Base-by-base conservation (phyloP, 1,284 basidiomycete species). In the Vanrija humicola region DNA sequence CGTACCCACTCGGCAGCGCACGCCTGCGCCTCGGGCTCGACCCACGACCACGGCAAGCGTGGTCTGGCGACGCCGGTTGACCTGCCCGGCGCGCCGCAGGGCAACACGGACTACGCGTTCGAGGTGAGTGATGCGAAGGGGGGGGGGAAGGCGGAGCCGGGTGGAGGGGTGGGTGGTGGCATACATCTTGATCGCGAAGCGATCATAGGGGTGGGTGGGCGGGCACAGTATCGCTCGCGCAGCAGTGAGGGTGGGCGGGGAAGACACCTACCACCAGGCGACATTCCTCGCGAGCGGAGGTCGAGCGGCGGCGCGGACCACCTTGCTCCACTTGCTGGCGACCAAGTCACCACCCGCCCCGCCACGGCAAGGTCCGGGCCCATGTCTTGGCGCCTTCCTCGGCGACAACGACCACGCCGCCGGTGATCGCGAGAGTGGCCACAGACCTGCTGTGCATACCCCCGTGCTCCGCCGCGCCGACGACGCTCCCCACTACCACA, bases 71-170 rank as follows among this genome's bases (percentile, higher is more conserved):
- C 89, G 1, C 93, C 93, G 25, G 85, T 90, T 14, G 83, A 90
- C 52, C 67, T 76, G 5, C 79, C 86, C 9, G 64, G 64, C 12
- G 66, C 67, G 46, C 69, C 66, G 34, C 66, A 66, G 4, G 72
- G 75, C 1, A 81, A 91, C 75, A 91, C 88, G 71, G 94, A 98
- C 77, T 98, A 97, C 74, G 94, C 94, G 0, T 98, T 97, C 68
- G 94, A 98, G 82, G 90, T 87, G 64, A 54, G 77, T 70, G 34
- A 34, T 5, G 12, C 12, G 34, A 10, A 3, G 9, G 19, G 16
- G 18, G 25, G 28, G 28, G 28, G 28, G 7, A 10, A 15, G 34
- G 34, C 34, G 9, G 34, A 15, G 29, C 29, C 8, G 8, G 29
- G 29, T 12, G 29, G 29, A 7, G 29, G 29, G 29, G 29, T 12